Evolutionary conservation across 257 asterid species (phyloP).

Genomic region (Salvia miltiorrhiza): DNA sequence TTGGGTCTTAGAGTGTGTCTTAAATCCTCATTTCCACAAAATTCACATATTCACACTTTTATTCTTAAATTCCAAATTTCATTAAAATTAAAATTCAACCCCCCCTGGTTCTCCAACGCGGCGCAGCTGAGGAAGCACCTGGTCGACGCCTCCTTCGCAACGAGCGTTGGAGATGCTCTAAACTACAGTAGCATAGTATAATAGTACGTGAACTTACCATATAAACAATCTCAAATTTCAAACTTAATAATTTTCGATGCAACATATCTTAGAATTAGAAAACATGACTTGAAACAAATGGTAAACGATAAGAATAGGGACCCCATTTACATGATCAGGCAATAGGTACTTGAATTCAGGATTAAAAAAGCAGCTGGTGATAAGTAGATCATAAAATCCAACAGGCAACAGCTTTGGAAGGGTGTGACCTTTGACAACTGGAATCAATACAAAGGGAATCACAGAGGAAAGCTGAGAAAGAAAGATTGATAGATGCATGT

Average conservation of each 20-base stretch:
- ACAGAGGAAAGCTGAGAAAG: background rate
- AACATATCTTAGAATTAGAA: constrained; percentile 10
- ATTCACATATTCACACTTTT: no score
- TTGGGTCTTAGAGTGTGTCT: no score
- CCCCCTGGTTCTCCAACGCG: no score
- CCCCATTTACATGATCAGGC: background rate
- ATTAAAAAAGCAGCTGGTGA: background rate
- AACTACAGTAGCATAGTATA: background rate
- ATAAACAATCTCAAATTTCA: background rate
- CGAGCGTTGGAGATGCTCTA: no score
- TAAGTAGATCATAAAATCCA: background rate
- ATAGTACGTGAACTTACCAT: background rate
- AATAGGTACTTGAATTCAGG: background rate
- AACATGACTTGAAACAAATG: background rate
- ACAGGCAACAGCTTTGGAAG: constrained; percentile 4
- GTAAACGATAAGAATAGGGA: background rate
- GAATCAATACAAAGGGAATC: background rate
- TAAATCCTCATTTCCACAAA: no score
- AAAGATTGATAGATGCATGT: background rate
- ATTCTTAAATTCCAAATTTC: no score
- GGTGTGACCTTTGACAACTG: background rate
- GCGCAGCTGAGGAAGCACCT: no score
- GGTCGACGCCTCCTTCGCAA: no score
- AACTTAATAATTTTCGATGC: background rate
- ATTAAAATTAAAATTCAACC: no score